A percentile compares a stretch with the other conserved stretches of the same genome.
Conservation (phyloP, 495 filamentous ascomycete genomes). For the Penicillium silybi region DNA sequence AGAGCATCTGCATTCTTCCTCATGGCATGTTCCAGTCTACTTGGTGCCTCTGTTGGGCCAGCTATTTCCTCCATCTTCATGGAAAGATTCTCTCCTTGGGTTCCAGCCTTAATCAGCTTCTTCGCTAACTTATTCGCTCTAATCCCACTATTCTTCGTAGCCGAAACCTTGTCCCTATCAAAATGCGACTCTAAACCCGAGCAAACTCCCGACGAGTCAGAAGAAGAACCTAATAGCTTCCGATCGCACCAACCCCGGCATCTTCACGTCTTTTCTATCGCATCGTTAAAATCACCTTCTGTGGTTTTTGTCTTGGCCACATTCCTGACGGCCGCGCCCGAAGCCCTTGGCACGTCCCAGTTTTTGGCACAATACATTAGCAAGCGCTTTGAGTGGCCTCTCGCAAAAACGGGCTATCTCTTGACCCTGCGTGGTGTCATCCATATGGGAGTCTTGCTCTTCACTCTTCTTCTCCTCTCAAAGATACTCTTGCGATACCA, state of each 20-base stretch:
- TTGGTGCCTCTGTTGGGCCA: slow-evolving; percentile 1
- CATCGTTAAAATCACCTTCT: neutral
- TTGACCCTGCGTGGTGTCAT: slow-evolving; percentile 4
- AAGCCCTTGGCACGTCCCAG: slow-evolving; percentile 4
- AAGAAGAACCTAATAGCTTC: no score
- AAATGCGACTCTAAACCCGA: no score
- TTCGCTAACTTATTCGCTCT: neutral
- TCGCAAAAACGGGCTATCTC: slow-evolving; percentile 6
- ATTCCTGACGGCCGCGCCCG: slow-evolving; percentile 2
- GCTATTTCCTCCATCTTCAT: slow-evolving; percentile 3
- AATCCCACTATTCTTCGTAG: neutral
- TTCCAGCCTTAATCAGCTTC: neutral
- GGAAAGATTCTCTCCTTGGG: slow-evolving; percentile 3
- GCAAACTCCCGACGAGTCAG: no score
- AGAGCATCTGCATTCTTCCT: no score
- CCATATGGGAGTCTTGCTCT: neutral
- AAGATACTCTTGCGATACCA: no score
- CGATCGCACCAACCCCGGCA: no score
- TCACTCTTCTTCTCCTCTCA: slow-evolving; percentile 4
- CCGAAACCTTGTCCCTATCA: no score
- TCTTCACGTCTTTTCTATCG: no score
- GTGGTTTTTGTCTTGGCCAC: slow-evolving; percentile 3
- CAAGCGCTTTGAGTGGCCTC: slow-evolving; percentile 7
- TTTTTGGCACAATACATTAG: slow-evolving; percentile 4
- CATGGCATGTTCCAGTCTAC: no score